phyloP scores from a whole-genome alignment of 768 basidiomycete genomes.

The Pleurotus eryngii region DNA sequence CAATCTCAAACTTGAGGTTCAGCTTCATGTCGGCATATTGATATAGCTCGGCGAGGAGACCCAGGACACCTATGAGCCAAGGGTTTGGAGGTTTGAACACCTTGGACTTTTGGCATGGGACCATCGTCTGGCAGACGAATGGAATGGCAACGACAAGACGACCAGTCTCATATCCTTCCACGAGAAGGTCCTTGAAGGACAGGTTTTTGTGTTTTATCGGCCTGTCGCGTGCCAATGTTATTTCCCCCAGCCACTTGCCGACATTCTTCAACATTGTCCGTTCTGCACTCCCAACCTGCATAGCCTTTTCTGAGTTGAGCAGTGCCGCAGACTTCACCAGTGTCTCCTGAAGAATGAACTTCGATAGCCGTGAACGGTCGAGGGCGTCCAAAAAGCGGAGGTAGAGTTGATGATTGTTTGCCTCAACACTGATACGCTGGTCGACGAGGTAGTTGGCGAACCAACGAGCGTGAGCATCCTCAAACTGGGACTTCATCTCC shows the following conservation, averaged over 20 bases:
- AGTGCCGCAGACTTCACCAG: slow-evolving; percentile 80
- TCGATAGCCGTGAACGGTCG: slow-evolving; percentile 60
- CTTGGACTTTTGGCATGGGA: slow-evolving; percentile 83
- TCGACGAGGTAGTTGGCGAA: slow-evolving; percentile 98
- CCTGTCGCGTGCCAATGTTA: slow-evolving; percentile 88
- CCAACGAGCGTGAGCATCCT: slow-evolving; percentile 86
- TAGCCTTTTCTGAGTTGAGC: slow-evolving; percentile 88
- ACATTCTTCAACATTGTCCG: slow-evolving; percentile 89
- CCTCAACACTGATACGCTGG: slow-evolving; percentile 92
- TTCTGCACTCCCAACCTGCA: slow-evolving; percentile 75
- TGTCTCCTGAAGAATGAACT: slow-evolving; percentile 91
- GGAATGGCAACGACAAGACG: slow-evolving; percentile 93
- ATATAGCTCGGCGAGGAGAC: slow-evolving; percentile 92
- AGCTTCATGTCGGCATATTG: slow-evolving; percentile 94
- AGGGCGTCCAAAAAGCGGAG: slow-evolving; percentile 89
- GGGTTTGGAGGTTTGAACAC: slow-evolving; percentile 97
- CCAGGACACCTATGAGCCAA: slow-evolving; percentile 95
- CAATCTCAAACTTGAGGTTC: slow-evolving; percentile 98
- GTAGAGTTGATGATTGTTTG: slow-evolving; percentile 95
- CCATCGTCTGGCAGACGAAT: slow-evolving; percentile 96
- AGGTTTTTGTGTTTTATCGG: slow-evolving; percentile 93
- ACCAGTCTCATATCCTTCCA: slow-evolving; percentile 92
- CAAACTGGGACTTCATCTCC: slow-evolving; percentile 85
- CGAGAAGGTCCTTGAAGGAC: slow-evolving; percentile 94
- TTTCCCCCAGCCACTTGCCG: slow-evolving; percentile 89